Evolutionary conservation across 371 early-diverging fungal species (phyloP).

Genomic region (Umbelopsis sp.): DNA sequence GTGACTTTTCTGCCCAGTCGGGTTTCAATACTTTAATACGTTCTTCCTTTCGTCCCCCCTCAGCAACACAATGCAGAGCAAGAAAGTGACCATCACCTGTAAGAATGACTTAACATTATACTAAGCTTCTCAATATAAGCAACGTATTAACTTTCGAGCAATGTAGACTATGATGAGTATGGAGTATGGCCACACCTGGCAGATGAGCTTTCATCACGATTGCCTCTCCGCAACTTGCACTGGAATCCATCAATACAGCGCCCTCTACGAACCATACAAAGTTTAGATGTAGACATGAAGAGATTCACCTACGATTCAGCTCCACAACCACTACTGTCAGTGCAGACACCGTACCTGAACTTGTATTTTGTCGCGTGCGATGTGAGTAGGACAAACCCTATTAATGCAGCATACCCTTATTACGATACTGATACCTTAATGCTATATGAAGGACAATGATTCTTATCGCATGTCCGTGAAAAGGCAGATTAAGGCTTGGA

Average conservation of each 20-base stretch:
- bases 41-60: constrained; percentile 6
- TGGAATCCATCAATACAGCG: constrained; percentile 83
- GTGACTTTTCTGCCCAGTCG: constrained; percentile 16
- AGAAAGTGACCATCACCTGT: constrained; percentile 49
- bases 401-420: neutral
- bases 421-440: neutral
- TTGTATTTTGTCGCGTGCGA: constrained; percentile 84
- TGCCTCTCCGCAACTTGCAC: constrained; percentile 83
- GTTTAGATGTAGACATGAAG: constrained; percentile 72
- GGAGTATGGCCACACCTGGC: constrained; percentile 78
- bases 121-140: neutral
- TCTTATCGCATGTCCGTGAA: constrained; percentile 75
- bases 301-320: constrained; percentile 60
- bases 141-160: neutral
- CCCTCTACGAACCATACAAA: constrained; percentile 58
- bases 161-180: constrained; percentile 74
- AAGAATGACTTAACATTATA: neutral
- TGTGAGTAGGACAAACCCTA: constrained; percentile 41
- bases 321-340: constrained; percentile 59
- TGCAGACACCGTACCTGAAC: constrained; percentile 76
- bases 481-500: constrained; percentile 84
- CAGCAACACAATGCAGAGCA: constrained; percentile 34
- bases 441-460: constrained; percentile 72
- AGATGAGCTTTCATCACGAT: constrained; percentile 67
- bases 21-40: neutral